These are phyloP conservation scores for Pseudogymnoascus sp. DNA, from an alignment of 2,329 filamentous ascomycete species.

Conservation along the genomic window DNA sequence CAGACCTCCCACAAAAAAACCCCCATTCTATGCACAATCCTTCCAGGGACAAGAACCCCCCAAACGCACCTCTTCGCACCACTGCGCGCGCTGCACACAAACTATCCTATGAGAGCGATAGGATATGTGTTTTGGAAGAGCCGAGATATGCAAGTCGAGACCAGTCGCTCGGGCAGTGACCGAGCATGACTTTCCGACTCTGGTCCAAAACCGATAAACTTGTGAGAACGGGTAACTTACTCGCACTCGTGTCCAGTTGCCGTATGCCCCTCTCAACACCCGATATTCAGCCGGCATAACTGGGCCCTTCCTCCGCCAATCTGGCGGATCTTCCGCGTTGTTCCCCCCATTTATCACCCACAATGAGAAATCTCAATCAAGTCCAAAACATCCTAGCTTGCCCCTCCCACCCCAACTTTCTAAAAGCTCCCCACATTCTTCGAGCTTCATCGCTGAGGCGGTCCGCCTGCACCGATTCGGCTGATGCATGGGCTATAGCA, in stretches of 20 bases:
- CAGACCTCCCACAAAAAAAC: conserved; percentile 1
- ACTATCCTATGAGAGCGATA: neutral
- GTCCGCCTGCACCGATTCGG: conserved; percentile 8
- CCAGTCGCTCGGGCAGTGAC: neutral
- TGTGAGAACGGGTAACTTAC: neutral
- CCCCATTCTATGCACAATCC: neutral
- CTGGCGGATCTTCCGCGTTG: neutral
- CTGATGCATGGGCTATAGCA: conserved; percentile 1
- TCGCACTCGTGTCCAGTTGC: neutral
- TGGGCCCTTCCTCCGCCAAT: conserved; percentile 2
- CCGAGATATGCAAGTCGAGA: neutral
- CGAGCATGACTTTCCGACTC: neutral
- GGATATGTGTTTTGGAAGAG: neutral
- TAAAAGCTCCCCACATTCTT: neutral
- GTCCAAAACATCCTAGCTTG: conserved; percentile 6
- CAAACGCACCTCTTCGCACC: neutral
- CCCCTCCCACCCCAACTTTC: neutral
- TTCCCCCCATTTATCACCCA: neutral
- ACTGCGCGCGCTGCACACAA: neutral
- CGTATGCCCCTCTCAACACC: neutral
- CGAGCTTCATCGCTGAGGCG: conserved; percentile 5
- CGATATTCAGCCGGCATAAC: neutral
- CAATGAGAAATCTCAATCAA: conserved; percentile 7
- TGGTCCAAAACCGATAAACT: neutral
- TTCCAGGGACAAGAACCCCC: neutral